Evolutionary conservation across 83 land plant species (phyloP).

Genomic region (Isoetes engelmannii): DNA sequence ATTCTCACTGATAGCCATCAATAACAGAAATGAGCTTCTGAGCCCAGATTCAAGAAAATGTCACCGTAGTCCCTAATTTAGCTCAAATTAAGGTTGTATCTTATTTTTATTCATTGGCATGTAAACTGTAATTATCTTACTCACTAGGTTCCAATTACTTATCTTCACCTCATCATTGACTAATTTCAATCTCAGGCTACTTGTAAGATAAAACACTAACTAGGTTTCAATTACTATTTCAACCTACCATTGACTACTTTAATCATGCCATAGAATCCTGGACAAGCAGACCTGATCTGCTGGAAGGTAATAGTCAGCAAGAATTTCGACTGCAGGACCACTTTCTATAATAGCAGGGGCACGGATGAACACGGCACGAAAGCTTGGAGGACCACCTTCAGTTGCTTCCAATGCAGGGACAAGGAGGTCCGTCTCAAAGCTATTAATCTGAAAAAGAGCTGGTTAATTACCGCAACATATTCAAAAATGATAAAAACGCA

Average conservation of each 20-base stretch:
- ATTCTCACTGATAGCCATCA: no score
- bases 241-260: background rate
- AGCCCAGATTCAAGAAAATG: no score
- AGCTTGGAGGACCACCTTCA: slow-evolving; percentile 80
- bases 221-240: background rate
- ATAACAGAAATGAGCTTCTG: no score
- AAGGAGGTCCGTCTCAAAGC: slow-evolving; percentile 78
- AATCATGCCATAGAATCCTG: background rate
- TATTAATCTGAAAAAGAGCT: slow-evolving; percentile 52
- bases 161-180: no score
- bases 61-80: no score
- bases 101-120: no score
- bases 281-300: slow-evolving; percentile 9
- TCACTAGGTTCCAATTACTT: no score
- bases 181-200: background rate
- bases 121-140: no score
- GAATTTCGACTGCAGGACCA: slow-evolving; percentile 76
- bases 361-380: slow-evolving; percentile 89
- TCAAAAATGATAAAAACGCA: background rate
- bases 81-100: no score
- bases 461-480: background rate
- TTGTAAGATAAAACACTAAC: background rate
- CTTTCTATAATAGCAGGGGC: slow-evolving; percentile 85
- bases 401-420: slow-evolving; percentile 59
- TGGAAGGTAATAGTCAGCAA: slow-evolving; percentile 56